Evolutionary conservation across 139 green algal genomes (phyloP), one percentile per base, ranked within the genome.

Genomic region (Tetradesmus lagerheimii): DNA sequence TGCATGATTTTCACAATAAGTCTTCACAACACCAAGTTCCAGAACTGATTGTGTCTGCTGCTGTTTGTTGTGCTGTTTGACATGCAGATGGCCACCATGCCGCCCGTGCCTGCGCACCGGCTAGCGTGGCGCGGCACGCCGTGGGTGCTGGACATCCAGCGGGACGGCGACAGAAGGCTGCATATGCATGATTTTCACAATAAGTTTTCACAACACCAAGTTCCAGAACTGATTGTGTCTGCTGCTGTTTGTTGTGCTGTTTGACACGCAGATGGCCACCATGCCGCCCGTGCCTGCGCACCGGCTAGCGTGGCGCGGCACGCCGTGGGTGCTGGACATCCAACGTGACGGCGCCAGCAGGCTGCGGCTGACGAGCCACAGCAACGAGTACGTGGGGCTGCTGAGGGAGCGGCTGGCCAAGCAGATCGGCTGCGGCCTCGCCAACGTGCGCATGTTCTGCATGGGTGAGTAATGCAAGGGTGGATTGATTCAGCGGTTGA

Each of bases 371-470:
- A 41, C 31, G 0, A 62, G 83, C 67, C 87, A 92, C 71, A 45
- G 11, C 43, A 94, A 97, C 67, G 88, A 92, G 85, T 96, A 96
- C 16, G 91, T 97, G 25, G 95, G 95, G 1, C 31, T 87, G 82
- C 91, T 97, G 67, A 92, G 95, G 6, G 83, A 90, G 23, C 62
- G 77, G 27, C 45, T 96, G n/a, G 95, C 92, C 0, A 35, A 41
- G 5, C 80, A 67, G 2, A 20, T 94, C 29, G 80, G 79, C 39
- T 84, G 71, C 9, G 75, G 88, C 20, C 50, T 87, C 0, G 62
- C 41, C 11, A 57, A 81, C 66, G 85, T 94, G 77, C 85, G 90
- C 23, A 77, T 94, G 38, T 38, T 94, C 1, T 37, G 75, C 16
- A 34, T 75, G 62, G 94, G 94, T 94, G 53, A 80, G 86, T 8